A percentile compares a stretch with the other conserved stretches of the same genome.
Conservation (phyloP, 805 yeast genomes). For the Kuraishia ogatae region DNA sequence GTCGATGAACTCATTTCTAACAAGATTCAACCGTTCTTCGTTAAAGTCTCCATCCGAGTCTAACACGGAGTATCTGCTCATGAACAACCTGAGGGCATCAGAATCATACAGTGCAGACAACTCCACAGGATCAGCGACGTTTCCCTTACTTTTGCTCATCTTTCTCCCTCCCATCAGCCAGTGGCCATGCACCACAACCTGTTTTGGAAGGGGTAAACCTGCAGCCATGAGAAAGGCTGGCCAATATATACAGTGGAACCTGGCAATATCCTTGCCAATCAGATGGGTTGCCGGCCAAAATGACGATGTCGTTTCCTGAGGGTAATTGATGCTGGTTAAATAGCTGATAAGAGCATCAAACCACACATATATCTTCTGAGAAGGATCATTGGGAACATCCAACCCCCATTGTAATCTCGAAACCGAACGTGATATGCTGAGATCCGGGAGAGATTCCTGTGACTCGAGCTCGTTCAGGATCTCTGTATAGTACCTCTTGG, state of each 20-base stretch:
- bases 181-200: constrained; percentile 84
- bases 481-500: constrained; percentile 44
- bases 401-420: constrained; percentile 84
- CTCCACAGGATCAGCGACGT: constrained; percentile 86
- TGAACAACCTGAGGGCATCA: constrained; percentile 68
- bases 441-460: constrained; percentile 41
- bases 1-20: constrained; percentile 63
- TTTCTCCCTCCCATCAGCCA: constrained; percentile 87
- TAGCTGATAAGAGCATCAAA: constrained; percentile 90
- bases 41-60: constrained; percentile 76
- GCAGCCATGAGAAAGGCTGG: constrained; percentile 88
- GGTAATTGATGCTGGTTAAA: constrained; percentile 62
- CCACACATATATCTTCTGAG: constrained; percentile 92
- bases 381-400: constrained; percentile 68
- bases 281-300: constrained; percentile 72
- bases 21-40: constrained; percentile 39
- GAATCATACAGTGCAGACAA: constrained; percentile 54
- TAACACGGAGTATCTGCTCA: constrained; percentile 68
- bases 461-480: constrained; percentile 50
- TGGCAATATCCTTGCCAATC: constrained; percentile 83
- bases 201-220: constrained; percentile 56
- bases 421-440: constrained; percentile 83
- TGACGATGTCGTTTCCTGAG: constrained; percentile 15
- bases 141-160: constrained; percentile 90
- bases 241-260: constrained; percentile 93